These are phyloP conservation scores for Scutellaria minor DNA, from an alignment of 257 asterid species.

Conservation along the genomic window DNA sequence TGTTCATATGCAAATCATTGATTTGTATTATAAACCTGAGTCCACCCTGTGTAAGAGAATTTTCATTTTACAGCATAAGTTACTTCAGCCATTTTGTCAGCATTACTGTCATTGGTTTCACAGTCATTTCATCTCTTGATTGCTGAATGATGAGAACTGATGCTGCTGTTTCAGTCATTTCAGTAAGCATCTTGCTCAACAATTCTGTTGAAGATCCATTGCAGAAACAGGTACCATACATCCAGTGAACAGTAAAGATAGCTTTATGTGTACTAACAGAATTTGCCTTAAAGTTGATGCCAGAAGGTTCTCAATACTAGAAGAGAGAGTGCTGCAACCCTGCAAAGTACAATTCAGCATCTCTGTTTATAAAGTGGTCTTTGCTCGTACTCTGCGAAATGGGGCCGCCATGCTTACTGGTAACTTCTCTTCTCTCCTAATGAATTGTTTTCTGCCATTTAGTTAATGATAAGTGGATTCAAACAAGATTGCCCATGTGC, in stretches of 20 bases:
- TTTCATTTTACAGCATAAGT: constrained; percentile 12
- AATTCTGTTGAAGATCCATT: background rate
- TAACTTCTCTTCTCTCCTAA: constrained; percentile 29
- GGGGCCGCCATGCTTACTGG: constrained; percentile 41
- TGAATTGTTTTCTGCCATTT: constrained; percentile 42
- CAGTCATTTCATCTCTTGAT: background rate
- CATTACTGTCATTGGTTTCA: background rate
- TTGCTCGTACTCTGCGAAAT: constrained; percentile 28
- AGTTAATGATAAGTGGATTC: constrained; percentile 38
- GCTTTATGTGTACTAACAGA: constrained; percentile 14
- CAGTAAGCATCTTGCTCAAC: constrained; percentile 17
- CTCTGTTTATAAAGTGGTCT: constrained; percentile 3
- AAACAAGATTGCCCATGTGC: constrained; percentile 60
- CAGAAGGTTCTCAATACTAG: constrained; percentile 39
- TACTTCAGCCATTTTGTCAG: background rate
- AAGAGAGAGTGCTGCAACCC: constrained; percentile 17
- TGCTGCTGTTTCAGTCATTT: constrained; percentile 20
- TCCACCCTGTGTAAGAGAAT: background rate
- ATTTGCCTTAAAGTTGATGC: constrained; percentile 34
- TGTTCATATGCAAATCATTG: constrained; percentile 1
- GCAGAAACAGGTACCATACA: constrained; percentile 29
- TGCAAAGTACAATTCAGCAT: constrained; percentile 36
- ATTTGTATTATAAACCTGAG: background rate
- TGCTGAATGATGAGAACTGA: background rate
- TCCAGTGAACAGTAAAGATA: constrained; percentile 15